A percentile compares a stretch with the other conserved stretches of the same genome.
Conservation (phyloP, 2,329 filamentous ascomycete species). For the Colletotrichum scovillei region DNA sequence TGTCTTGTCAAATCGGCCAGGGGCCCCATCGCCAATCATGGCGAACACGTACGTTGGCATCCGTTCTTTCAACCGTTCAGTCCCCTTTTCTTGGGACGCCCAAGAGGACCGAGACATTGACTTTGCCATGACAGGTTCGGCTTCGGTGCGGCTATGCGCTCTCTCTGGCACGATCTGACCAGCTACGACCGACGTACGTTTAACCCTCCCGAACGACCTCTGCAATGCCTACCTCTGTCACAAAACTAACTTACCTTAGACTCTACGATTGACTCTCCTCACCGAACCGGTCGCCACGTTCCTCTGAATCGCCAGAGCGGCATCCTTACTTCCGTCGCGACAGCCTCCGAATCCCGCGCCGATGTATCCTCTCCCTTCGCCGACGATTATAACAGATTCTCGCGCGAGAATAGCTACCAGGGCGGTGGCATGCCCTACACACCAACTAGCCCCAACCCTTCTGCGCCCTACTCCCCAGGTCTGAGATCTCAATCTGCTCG, state of each 20-base stretch:
- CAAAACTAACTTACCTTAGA: constrained; percentile 65
- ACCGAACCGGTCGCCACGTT: constrained; percentile 89
- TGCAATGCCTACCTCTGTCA: neutral
- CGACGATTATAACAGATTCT: constrained; percentile 65
- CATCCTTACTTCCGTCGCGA: constrained; percentile 88
- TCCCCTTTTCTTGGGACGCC: constrained; percentile 21
- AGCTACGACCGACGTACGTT: constrained; percentile 74
- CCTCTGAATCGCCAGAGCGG: constrained; percentile 86
- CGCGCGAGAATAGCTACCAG: constrained; percentile 67
- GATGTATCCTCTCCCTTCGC: constrained; percentile 85
- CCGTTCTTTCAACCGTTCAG: constrained; percentile 5
- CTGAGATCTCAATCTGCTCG: constrained; percentile 82
- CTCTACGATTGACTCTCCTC: constrained; percentile 92
- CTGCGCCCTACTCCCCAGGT: constrained; percentile 88
- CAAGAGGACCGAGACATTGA: constrained; percentile 33
- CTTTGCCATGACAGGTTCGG: constrained; percentile 63
- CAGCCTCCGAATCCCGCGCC: constrained; percentile 87
- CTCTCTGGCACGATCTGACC: constrained; percentile 94
- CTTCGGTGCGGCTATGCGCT: constrained; percentile 80
- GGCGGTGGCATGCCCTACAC: constrained; percentile 63
- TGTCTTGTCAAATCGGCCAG: constrained; percentile 30
- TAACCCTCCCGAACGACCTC: neutral
- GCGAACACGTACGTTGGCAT: constrained; percentile 35
- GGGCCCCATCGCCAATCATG: constrained; percentile 35
- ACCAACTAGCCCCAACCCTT: constrained; percentile 63